Base-by-base conservation (phyloP, 176 grass and related monocot genomes). In the Cymbopogon citratus region DNA sequence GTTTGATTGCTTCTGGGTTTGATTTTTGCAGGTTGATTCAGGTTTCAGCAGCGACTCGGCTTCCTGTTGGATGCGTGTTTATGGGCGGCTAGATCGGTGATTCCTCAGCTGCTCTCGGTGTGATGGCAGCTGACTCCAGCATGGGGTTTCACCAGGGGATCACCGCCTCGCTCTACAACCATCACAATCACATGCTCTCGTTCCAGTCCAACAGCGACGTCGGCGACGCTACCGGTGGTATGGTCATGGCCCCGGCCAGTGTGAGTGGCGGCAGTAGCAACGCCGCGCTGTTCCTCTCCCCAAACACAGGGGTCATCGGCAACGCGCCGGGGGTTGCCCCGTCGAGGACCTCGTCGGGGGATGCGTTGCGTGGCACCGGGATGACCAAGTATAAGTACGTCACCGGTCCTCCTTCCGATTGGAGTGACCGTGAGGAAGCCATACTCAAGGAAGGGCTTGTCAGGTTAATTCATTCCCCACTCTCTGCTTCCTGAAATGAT, bases 121-220 rank as follows among this genome's bases (percentile, higher is more conserved):
- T 45, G 45, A 98, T 93, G 92, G 84, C 95, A 23, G 89, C 93
- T 40, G 97, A 99, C 88, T 91, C 89, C 29, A 81, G 93, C 85
- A 93, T 91, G 89, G 87, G 89, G 28, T 96, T 99, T 80, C 87
- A 96, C 65, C 91, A 93, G 77, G 89, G 89, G 77, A 85, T 86
- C 65, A 85, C 89, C 38, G 34, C 91, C 69, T 87, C 92, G 7
- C 59, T 90, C 26, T 90, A 91, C 89, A 89, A 87, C 60, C 96
- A 90, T 24, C 91, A 93, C 69, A 86, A 90, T 24, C 91, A 93
- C 69, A 86, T 96, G 81, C 87, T 99, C 31, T 93, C 97, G 33
- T 99, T 99, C 78, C 93, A 99, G 38, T 84, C 97, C n/a, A 86
- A n/a, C 87, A 81, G 71, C 74, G 71, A 81, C 27, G 9, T 38